phyloP scores from a whole-genome alignment of 2,329 filamentous ascomycete genomes.

The Mycosphaerelloides madeirae region DNA sequence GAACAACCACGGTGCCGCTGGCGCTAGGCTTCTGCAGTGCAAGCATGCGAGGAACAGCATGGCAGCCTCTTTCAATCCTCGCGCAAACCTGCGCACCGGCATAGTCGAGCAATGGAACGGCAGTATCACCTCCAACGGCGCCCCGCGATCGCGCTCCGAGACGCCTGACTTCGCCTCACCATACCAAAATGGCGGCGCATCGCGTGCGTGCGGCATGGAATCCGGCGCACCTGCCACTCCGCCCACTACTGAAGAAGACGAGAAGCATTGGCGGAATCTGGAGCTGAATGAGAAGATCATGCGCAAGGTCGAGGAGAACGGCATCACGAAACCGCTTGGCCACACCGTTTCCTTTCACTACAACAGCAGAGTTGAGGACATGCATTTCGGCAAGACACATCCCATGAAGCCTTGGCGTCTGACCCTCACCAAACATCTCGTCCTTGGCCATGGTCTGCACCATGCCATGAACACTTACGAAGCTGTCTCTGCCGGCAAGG shows the following conservation, averaged over 20 bases:
- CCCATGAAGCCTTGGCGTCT: constrained; percentile 99
- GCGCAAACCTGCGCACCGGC: constrained; percentile 21
- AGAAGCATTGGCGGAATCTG: constrained; percentile 27
- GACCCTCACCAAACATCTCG: constrained; percentile 89
- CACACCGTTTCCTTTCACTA: constrained; percentile 94
- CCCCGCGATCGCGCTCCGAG: constrained; percentile 15
- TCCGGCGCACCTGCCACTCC: constrained; percentile 28
- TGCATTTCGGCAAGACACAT: constrained; percentile 94
- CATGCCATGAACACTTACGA: constrained; percentile 95
- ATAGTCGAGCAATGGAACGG: constrained; percentile 30
- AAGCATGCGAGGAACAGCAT: constrained; percentile 20
- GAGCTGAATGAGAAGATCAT: constrained; percentile 51
- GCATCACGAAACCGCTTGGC: constrained; percentile 73
- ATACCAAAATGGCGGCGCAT: constrained; percentile 2
- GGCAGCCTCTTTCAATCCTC: constrained; percentile 21
- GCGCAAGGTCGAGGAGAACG: constrained; percentile 53
- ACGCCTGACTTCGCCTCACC: constrained; percentile 6
- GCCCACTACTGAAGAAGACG: constrained; percentile 48
- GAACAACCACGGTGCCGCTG: no score
- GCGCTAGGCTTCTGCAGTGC: not conserved
- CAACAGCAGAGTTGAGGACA: constrained; percentile 89
- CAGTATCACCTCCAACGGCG: constrained; percentile 6
- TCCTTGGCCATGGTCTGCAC: constrained; percentile 92
- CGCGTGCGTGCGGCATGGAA: constrained; percentile 12
- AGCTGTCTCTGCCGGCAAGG: constrained; percentile 74